Base-by-base conservation (phyloP, 2,329 filamentous ascomycete genomes). In the Colletotrichum tanaceti region DNA sequence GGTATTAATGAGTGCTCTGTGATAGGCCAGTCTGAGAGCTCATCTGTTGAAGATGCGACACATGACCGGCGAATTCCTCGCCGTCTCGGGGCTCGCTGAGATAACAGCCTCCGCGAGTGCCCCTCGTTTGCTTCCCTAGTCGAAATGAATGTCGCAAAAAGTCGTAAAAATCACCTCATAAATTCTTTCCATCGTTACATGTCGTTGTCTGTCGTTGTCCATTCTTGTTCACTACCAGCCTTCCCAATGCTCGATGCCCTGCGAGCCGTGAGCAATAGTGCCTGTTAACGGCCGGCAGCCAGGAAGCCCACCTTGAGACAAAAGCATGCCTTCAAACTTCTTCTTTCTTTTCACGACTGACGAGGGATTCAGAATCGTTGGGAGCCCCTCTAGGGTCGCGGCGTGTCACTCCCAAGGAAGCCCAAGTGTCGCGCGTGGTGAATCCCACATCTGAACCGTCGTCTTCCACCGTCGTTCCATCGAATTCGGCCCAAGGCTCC, bases 31-130 rank as follows among this genome's bases (percentile, higher is more conserved):
- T 54, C 20, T 44, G 39, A 50, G 32, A 55, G 49, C 38, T 32
- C 43, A 47, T 32, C 61, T 65, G 54, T 68, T 59, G 65, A 60
- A 68, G 60, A 47, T 47, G 47, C 49, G 18, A 46, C 58, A 43
- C 54, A 32, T 43, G 20, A 41, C 14, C 54, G 24, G 24, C 41
- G 13, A 24, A 43, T 53, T 28, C 61, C 60, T 44, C 24, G 28
- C 18, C 35, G 35, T 39, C 44, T 35, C n/a, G n/a, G 22, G 20
- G 24, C 44, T 58, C 9, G 57, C 32, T 47, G 43, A 47, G 13
- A 47, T 6, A 39, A 38, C 55, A 47, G 32, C 32, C 43, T 13
- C n/a, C 39, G 18, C 44, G 18, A 38, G 20, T 13, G 10, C 28
- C n/a, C 43, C 43, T 47, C 22, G 35, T 39, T 4, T 49, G 9